Evolutionary conservation across 306 rosid species (phyloP), one percentile per base, ranked within the genome.

Genomic region (Prunus campanulata): DNA sequence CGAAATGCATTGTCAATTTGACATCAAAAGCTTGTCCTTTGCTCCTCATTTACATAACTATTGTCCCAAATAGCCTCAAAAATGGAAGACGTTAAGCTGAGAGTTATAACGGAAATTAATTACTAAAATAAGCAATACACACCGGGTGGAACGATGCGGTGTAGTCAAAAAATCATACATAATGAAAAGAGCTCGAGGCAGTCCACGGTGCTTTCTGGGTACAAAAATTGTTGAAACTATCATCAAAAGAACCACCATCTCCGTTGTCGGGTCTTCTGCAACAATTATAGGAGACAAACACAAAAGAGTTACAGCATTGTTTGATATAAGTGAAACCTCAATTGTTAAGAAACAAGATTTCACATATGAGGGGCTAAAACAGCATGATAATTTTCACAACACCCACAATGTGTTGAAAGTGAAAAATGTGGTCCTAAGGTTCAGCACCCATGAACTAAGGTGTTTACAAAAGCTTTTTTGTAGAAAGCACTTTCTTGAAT

Each of bases 231-330:
- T 69, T 5, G 54, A 66, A 69, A 80, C 46, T 59, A 57, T 47
- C 71, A 56, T 91, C 84, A 91, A 55, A 91, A 91, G 85, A 91
- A 88, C 77, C 78, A 88, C 94, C 92, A 91, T 77, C 87, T 88
- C 70, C 90, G 68, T n/a, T 8, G 81, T 9, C 83, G 91, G 32
- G 52, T 85, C 71, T 82, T 86, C 94, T 88, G 85, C 90, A 83
- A 77, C 54, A 81, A 71, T 50, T 71, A 42, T 29, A 78, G 42
- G 70, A 11, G 77, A 77, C 51, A 52, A 15, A 51, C 44, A 39
- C 44, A 7, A 1, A 39, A 73, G 70, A 70, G 20, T 61, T 75
- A 72, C 25, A 54, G 16, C 54, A 84, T 30, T 13, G 74, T 57
- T 13, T 48, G 57, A 77, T 66, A 12, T 4, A 20, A 71, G 32